Conservation (phyloP, 768 basidiomycete genomes). For the Suillus occidentalis region DNA sequence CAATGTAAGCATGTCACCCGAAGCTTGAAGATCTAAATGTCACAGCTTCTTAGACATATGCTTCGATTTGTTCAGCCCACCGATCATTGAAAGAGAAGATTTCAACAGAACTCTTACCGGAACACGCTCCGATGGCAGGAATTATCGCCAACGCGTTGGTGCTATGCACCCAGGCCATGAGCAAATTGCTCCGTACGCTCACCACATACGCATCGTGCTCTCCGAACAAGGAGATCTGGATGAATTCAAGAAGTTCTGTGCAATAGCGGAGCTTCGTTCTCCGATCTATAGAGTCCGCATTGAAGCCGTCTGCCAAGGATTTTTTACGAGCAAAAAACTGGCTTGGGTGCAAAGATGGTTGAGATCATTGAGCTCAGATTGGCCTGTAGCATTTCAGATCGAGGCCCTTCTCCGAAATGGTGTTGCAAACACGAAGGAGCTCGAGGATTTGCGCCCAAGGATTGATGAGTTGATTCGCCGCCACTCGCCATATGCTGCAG, state of each 20-base stretch:
- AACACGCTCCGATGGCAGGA: conserved; percentile 36
- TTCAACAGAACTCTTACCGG: conserved; percentile 54
- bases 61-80: conserved; percentile 67
- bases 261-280: conserved; percentile 45
- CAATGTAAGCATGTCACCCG: conserved; percentile 50
- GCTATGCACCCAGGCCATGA: conserved; percentile 59
- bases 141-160: conserved; percentile 58
- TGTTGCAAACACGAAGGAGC: conserved; percentile 58
- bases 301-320: conserved; percentile 47
- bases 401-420: conserved; percentile 68
- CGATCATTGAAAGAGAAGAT: conserved; percentile 57
- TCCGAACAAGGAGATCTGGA: conserved; percentile 42
- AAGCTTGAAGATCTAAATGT: conserved; percentile 14
- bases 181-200: conserved; percentile 65
- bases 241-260: conserved; percentile 56
- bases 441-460: conserved; percentile 44
- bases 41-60: conserved; percentile 50
- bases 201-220: conserved; percentile 66
- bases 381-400: conserved; percentile 76
- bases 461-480: conserved; percentile 42
- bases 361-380: conserved; percentile 42
- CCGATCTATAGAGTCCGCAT: conserved; percentile 38
- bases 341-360: conserved; percentile 46
- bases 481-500: conserved; percentile 38
- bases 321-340: conserved; percentile 53